Conservation (phyloP, 2,329 filamentous ascomycete genomes). For the Chaetomiaceae sp. region DNA sequence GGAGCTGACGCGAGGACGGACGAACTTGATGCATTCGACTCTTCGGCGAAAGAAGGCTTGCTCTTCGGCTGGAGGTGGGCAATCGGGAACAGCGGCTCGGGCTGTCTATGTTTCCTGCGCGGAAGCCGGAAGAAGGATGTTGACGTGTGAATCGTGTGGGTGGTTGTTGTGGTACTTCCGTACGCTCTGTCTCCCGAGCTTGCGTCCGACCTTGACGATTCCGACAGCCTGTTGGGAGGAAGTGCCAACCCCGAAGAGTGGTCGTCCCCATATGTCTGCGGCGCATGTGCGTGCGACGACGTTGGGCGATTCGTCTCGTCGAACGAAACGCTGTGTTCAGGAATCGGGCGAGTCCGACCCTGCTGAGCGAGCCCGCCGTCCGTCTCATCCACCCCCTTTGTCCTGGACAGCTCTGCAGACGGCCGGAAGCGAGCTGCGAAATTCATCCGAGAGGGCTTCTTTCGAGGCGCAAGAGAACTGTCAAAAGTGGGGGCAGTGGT, state of each 20-base stretch:
- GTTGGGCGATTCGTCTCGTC: slow-evolving; percentile 55
- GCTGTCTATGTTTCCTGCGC: slow-evolving; percentile 69
- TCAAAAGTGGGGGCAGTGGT: slow-evolving; percentile 83
- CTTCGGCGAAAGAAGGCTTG: slow-evolving; percentile 35
- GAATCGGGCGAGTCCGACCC: slow-evolving; percentile 38
- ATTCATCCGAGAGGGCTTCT: slow-evolving; percentile 53
- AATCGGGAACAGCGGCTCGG: slow-evolving; percentile 76
- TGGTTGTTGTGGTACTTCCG: slow-evolving; percentile 56
- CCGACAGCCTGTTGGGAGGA: slow-evolving; percentile 64
- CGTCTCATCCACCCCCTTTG: slow-evolving; percentile 28
- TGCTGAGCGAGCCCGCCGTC: slow-evolving; percentile 30
- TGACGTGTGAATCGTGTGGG: slow-evolving; percentile 58
- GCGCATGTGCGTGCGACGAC: slow-evolving; percentile 38
- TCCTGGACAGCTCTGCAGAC: slow-evolving; percentile 46
- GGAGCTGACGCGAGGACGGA: slow-evolving; percentile 41
- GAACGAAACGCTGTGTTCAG: slow-evolving; percentile 49
- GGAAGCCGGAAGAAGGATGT: slow-evolving; percentile 78
- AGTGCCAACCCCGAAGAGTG: slow-evolving; percentile 58
- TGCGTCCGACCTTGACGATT: slow-evolving; percentile 85
- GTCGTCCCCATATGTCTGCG: slow-evolving; percentile 57
- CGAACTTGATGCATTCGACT: slow-evolving; percentile 38
- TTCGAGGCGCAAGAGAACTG: slow-evolving; percentile 47
- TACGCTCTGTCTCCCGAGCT: slow-evolving; percentile 67
- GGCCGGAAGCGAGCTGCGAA: slow-evolving; percentile 50
- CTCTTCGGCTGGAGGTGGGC: slow-evolving; percentile 75